Base-by-base conservation (phyloP, 352 stramenopile genomes). In the Globisporangium rhizosaccharum region DNA sequence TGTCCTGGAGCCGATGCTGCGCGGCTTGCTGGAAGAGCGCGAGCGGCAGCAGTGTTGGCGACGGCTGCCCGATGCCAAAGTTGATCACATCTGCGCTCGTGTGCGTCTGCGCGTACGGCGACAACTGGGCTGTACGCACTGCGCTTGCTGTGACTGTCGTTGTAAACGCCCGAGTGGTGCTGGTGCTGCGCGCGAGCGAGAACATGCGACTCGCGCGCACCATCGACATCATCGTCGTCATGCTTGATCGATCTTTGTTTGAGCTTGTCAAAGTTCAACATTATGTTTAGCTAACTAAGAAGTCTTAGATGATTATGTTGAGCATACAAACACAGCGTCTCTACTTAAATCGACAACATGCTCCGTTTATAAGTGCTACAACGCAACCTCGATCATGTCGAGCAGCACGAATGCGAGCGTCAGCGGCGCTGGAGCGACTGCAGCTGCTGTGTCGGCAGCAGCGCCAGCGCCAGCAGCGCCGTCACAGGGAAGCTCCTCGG, bases 11-110 rank as follows among this genome's bases (percentile, higher is more conserved):
- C 23, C 81, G 78, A 45, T 66, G 61, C 41, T 56, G 47, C 41
- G 79, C 69, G 39, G 80, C 80, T 39, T 70, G 45, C 14, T 72
- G 73, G 56, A 96, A 79, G 39, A 87, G 63, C 30, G 85, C 66
- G 18, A 92, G 58, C 23, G 87, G 85, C 56, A 96, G 67, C 67
- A 94, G 71, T n/a, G 79, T 76, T 39, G 71, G 68, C 10, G 87
- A 87, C 54, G 87, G 87, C 66, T 94, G 85, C 0, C 87, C 87
- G n/a, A 96, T 65, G 0, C 82, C 85, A 56, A 96, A 92, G 67
- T 96, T 96, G 63, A 96, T 84, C 49, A 88, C 63, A 28, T 69
- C 63, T 20, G 70, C 69, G 37, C 68, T 76, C 30, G 77, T 82
- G 62, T 85, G 80, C 28, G 78, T 85, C 59, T 90, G 80, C 36